phyloP scores from a whole-genome alignment of 208 protist species.

The Trypanosoma congolense region DNA sequence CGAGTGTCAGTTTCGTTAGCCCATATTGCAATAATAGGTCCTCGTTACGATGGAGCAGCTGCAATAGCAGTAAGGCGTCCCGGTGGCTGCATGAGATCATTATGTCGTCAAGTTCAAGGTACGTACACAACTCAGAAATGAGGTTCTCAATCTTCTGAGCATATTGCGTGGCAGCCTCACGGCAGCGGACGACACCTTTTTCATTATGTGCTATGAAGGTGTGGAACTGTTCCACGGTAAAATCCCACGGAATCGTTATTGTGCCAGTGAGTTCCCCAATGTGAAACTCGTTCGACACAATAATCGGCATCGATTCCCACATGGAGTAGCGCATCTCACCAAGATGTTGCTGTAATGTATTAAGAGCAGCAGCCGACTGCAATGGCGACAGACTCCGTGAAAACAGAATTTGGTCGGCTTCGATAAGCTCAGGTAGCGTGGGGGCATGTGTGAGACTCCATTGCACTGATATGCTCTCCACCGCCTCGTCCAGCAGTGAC shows the following conservation, averaged over 20 bases:
- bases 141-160: conserved; percentile 70
- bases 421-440: conserved; percentile 86
- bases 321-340: conserved; percentile 82
- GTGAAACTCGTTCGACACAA: conserved; percentile 72
- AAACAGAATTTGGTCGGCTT: conserved; percentile 86
- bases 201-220: conserved; percentile 82
- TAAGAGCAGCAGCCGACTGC: conserved; percentile 78
- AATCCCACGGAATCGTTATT: conserved; percentile 86
- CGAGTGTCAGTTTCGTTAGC: conserved; percentile 72
- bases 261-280: conserved; percentile 72
- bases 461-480: conserved; percentile 61
- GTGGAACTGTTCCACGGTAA: conserved; percentile 72
- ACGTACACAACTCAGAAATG: conserved; percentile 72
- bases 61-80: conserved; percentile 49
- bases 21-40: conserved; percentile 67
- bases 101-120: conserved; percentile 79
- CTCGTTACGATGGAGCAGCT: conserved; percentile 72
- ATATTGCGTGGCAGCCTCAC: conserved; percentile 37
- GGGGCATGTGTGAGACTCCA: conserved; percentile 75
- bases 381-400: conserved; percentile 67
- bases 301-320: conserved; percentile 87
- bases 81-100: conserved; percentile 86
- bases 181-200: conserved; percentile 45
- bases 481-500: conserved; percentile 84
- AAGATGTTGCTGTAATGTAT: conserved; percentile 75